Evolutionary conservation across 139 green algal species (phyloP), one percentile per base, ranked within the genome.

Genomic region (Chlamydomonas incerta): DNA sequence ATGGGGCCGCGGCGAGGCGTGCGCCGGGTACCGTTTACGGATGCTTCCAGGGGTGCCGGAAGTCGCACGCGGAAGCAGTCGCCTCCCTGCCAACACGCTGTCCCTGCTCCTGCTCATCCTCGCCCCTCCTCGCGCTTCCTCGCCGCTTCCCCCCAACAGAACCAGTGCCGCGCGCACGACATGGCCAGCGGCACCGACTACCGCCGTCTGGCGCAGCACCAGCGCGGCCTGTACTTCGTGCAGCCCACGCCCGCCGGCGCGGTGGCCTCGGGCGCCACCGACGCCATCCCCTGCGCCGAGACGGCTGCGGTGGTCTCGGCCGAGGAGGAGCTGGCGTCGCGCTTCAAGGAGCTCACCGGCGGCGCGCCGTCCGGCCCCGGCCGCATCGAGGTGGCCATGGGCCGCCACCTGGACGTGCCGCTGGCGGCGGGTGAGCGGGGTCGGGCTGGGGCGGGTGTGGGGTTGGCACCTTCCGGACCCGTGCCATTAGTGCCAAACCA

Each of bases 131-230:
- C 62, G 26, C 13, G 20, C 62, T 9, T 35, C 62, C 62, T 35
- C 28, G 8, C 62, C 31, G 24, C 31, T 31, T 41, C 31, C 66
- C 10, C n/a, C 21, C n/a, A 87, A 87, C 90, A 96, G 95, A 79
- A 86, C n/a, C 67, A 91, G 35, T 98, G 96, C 84, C 81, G 93
- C 0, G 89, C 95, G 37, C 96, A 99, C 88, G 94, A 99, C 90
- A 98, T 99, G 94, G 92, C 89, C 18, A 95, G 89, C 31, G 33
- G 72, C 24, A 95, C 92, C 0, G 97, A 99, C 87, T 99, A 99
- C 91, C 94, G 97, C 57, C 81, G 87, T 29, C 90, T 98, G 34
- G 96, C 95, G 1, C 92, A 94, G 24, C 90, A 96, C 79, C 82
- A 92, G 41, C 75, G 82, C 1, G 97, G 97, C 1, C 87, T 97